A percentile compares a stretch with the other conserved stretches of the same genome.
Conservation (phyloP, 192 early-diverging fungal genomes). For the Anaeromyces robustus region DNA sequence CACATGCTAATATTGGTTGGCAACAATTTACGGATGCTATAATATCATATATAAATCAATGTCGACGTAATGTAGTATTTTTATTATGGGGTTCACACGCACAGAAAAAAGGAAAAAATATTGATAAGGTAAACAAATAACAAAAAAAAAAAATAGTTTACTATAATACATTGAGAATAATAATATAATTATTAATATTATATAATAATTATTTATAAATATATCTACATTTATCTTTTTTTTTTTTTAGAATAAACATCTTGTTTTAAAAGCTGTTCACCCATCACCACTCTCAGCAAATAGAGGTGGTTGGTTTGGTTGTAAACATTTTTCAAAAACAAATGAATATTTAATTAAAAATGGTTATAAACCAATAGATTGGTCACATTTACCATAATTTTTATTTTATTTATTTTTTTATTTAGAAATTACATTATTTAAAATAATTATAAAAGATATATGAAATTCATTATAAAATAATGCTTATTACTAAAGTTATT, state of each 20-base stretch:
- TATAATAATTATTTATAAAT: not conserved
- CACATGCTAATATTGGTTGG: constrained; percentile 75
- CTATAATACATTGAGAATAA: no score
- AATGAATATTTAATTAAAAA: constrained; percentile 61
- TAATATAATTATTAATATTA: not conserved
- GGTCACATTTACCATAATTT: constrained; percentile 28
- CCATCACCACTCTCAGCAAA: constrained; percentile 78
- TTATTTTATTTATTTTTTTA: no score
- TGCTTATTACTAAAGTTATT: no score
- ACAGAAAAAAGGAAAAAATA: constrained; percentile 60
- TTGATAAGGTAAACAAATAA: constrained; percentile 30
- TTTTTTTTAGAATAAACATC: constrained; percentile 39
- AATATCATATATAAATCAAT: constrained; percentile 49
- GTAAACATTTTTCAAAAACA: constrained; percentile 68
- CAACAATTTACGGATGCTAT: constrained; percentile 73
- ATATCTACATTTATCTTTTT: not conserved
- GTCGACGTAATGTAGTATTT: constrained; percentile 58
- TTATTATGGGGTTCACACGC: constrained; percentile 86
- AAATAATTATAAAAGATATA: no score
- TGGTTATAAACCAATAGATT: constrained; percentile 46
- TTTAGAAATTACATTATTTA: no score
- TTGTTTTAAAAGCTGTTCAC: constrained; percentile 72
- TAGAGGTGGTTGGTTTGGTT: constrained; percentile 70
- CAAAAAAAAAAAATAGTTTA: no score
- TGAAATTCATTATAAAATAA: no score